A percentile compares a stretch with the other conserved stretches of the same genome.
Conservation (phyloP, 371 early-diverging fungal species). For the Phascolomyces articulosus region DNA sequence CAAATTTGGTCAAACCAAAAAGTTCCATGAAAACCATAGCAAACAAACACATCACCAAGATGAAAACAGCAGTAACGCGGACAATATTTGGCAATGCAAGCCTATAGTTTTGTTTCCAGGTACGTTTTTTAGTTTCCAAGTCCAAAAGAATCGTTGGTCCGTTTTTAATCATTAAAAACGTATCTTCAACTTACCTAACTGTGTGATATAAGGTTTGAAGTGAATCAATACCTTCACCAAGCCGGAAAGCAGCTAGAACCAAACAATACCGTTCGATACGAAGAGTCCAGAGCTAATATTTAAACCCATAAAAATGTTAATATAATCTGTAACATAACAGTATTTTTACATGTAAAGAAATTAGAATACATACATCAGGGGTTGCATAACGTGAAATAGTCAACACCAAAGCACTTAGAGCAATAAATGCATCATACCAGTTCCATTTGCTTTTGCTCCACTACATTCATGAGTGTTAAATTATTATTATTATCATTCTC, state of each 20-base stretch:
- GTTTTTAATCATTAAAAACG: too few relatives aligned
- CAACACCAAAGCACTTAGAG: conserved; percentile 43
- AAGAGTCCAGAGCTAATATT: conserved; percentile 37
- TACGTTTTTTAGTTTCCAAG: too few relatives aligned
- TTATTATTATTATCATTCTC: not conserved
- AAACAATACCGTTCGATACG: conserved; percentile 57
- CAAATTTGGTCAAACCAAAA: conserved; percentile 63
- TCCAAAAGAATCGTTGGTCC: too few relatives aligned
- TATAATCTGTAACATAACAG: not conserved
- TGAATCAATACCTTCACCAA: conserved; percentile 60
- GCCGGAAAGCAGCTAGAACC: conserved; percentile 58
- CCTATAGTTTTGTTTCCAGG: conserved; percentile 17
- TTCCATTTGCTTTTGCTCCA: conserved; percentile 65
- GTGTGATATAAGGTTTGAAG: conserved; percentile 60
- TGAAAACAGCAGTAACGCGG: conserved; percentile 62
- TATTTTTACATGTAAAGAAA: not conserved
- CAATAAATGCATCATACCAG: conserved; percentile 53
- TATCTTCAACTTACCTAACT: conserved; percentile 39
- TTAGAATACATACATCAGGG: conserved; percentile 38
- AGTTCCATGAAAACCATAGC: conserved; percentile 65
- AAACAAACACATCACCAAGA: conserved; percentile 59
- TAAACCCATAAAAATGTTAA: not conserved
- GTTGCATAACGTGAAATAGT: conserved; percentile 50
- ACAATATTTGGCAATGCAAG: conserved; percentile 56
- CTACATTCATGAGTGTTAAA: conserved; percentile 17